Conservation (phyloP, 1,139 yeast genomes). For the Suhomyces coccinellae region DNA sequence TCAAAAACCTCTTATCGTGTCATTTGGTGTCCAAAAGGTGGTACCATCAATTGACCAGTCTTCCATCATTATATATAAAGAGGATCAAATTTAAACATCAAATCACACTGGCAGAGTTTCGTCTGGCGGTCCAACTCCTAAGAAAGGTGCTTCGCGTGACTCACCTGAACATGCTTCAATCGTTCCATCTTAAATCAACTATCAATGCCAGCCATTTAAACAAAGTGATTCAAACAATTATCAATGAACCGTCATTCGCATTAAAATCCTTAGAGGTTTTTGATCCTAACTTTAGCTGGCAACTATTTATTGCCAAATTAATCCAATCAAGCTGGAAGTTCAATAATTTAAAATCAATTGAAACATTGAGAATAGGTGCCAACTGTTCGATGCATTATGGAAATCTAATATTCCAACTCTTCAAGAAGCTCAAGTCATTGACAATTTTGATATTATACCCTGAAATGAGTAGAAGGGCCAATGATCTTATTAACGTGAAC, state of each 20-base stretch:
- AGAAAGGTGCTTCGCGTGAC: slow-evolving; percentile 22
- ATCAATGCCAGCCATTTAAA: slow-evolving; percentile 23
- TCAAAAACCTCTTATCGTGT: slow-evolving; percentile 25
- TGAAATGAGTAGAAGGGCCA: slow-evolving; percentile 18
- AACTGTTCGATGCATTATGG: slow-evolving; percentile 28
- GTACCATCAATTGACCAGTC: slow-evolving; percentile 27
- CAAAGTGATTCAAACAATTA: slow-evolving; percentile 27
- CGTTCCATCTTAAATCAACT: slow-evolving; percentile 29
- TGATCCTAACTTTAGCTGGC: slow-evolving; percentile 28
- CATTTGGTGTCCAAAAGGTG: slow-evolving; percentile 37
- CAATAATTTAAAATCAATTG: slow-evolving; percentile 23
- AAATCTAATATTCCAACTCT: slow-evolving; percentile 26
- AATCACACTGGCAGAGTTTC: slow-evolving; percentile 32
- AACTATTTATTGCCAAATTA: slow-evolving; percentile 25
- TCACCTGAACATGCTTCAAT: slow-evolving; percentile 20
- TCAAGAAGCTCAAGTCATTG: slow-evolving; percentile 27
- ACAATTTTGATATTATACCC: slow-evolving; percentile 18
- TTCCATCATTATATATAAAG: slow-evolving; percentile 30
- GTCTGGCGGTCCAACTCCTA: slow-evolving; percentile 29
- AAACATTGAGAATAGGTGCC: slow-evolving; percentile 28
- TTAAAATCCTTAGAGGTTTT: slow-evolving; percentile 28
- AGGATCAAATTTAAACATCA: slow-evolving; percentile 27
- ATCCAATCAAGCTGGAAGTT: slow-evolving; percentile 31
- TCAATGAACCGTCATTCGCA: slow-evolving; percentile 24
- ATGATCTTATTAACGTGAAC: slow-evolving; percentile 23